phyloP scores from a whole-genome alignment of 169 alveolate genomes.

The Cryptosporidium ryanae region DNA sequence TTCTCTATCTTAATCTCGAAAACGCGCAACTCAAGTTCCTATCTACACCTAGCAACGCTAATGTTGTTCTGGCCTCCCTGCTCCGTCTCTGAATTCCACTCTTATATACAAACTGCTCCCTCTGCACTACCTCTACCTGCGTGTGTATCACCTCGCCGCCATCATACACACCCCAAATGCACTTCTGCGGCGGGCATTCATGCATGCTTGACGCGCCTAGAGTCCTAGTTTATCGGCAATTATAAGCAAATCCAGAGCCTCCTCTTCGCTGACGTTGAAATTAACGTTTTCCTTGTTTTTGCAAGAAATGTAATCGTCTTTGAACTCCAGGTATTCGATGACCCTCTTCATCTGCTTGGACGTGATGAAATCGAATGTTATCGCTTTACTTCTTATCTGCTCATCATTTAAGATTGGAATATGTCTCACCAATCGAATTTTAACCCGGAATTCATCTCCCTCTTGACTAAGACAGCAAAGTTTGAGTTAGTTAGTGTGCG shows the following conservation, averaged over 20 bases:
- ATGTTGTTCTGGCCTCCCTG: too few species aligned
- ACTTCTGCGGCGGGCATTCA: too few species aligned
- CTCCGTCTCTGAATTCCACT: too few species aligned
- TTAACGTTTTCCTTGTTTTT: background rate
- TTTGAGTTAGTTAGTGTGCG: too few species aligned
- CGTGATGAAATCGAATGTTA: slow-evolving; percentile 45
- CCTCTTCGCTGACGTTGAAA: slow-evolving; percentile 26
- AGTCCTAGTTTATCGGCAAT: slow-evolving; percentile 69
- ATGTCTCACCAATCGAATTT: background rate
- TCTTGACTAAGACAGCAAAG: slow-evolving; percentile 1
- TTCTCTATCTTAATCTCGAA: too few species aligned
- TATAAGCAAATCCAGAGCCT: slow-evolving; percentile 44
- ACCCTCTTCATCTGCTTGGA: slow-evolving; percentile 54
- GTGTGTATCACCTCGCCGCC: too few species aligned
- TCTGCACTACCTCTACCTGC: too few species aligned
- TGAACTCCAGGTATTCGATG: slow-evolving; percentile 49
- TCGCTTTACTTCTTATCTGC: background rate
- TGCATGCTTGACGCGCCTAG: background rate
- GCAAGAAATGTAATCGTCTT: background rate
- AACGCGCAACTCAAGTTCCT: too few species aligned
- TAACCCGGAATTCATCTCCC: slow-evolving; percentile 9
- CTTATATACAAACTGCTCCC: too few species aligned
- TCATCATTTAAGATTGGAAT: slow-evolving; percentile 33
- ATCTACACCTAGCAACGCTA: too few species aligned
- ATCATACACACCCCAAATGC: too few species aligned